These are phyloP conservation scores for Termitomyces heimii DNA, from an alignment of 768 basidiomycete species.

Conservation along the genomic window DNA sequence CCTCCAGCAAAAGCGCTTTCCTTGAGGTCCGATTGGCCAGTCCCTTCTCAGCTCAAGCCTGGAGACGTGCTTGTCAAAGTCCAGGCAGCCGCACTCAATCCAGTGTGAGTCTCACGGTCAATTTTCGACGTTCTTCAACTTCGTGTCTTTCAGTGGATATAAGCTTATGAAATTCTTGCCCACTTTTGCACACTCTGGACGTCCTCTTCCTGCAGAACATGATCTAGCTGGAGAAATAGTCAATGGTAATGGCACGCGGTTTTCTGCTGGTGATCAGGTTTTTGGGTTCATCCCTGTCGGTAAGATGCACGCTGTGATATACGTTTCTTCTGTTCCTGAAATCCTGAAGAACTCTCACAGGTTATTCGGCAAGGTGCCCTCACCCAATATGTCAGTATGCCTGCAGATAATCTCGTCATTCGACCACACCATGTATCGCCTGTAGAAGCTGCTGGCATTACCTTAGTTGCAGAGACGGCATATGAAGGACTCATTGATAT, in stretches of 20 bases:
- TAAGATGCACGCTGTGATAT: conserved; percentile 3
- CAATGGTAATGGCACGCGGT: conserved; percentile 44
- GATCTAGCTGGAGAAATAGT: conserved; percentile 64
- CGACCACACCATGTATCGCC: conserved; percentile 47
- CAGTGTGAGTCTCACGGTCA: conserved; percentile 38
- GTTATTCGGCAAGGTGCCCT: conserved; percentile 49
- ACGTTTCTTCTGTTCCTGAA: background rate
- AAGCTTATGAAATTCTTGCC: conserved; percentile 50
- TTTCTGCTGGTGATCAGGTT: conserved; percentile 56
- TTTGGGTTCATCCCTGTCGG: conserved; percentile 47
- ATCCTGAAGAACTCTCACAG: conserved; percentile 16
- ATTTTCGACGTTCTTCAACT: background rate
- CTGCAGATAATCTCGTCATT: conserved; percentile 29
- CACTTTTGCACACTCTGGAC: conserved; percentile 31
- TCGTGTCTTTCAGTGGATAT: conserved; percentile 42
- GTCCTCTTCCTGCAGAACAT: conserved; percentile 50
- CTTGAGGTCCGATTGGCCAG: conserved; percentile 29
- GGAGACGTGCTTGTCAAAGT: conserved; percentile 31
- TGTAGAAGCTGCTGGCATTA: conserved; percentile 55
- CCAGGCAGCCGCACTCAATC: conserved; percentile 56
- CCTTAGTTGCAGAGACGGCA: conserved; percentile 54
- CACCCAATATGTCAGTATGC: conserved; percentile 49
- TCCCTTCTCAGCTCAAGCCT: conserved; percentile 24
- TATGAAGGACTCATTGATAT: conserved; percentile 45
- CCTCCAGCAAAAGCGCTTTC: conserved; percentile 25